Evolutionary conservation across 2,329 filamentous ascomycete genomes (phyloP).

Genomic region (Aspergillus pseudonomiae): DNA sequence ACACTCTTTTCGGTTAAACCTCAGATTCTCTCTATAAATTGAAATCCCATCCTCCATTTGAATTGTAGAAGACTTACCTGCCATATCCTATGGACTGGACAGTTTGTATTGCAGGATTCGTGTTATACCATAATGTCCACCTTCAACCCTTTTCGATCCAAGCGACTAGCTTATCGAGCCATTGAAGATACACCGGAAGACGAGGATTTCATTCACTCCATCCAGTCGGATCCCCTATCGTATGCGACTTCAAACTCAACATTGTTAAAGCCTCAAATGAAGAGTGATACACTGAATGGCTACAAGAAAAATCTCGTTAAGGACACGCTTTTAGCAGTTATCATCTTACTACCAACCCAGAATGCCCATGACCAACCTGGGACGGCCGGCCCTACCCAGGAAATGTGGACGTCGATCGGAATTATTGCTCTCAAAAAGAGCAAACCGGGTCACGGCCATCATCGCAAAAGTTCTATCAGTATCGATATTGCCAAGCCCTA

Average conservation of each 20-base stretch:
- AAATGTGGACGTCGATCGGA: neutral
- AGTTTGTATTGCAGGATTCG: neutral
- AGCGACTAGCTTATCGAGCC: conserved; percentile 17
- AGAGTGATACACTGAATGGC: neutral
- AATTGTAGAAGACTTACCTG: neutral
- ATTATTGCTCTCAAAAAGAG: neutral
- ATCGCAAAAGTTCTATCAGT: conserved; percentile 8
- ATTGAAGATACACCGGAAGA: conserved; percentile 18
- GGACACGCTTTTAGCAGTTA: neutral
- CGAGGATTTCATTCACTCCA: conserved; percentile 13
- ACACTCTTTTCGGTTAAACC: neutral
- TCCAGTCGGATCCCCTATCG: neutral
- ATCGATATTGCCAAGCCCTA: conserved; percentile 8
- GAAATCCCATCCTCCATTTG: neutral
- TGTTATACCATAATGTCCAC: neutral
- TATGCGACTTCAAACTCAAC: neutral
- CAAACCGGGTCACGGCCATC: neutral
- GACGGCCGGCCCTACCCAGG: neutral
- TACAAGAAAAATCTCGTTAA: neutral
- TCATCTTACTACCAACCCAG: neutral
- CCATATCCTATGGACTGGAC: neutral
- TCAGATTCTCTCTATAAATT: neutral
- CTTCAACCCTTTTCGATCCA: conserved; percentile 9
- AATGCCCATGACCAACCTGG: neutral
- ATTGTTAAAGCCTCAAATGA: neutral